Percentiles rank a stretch among this genome's conserved stretches.
These are phyloP conservation scores for Leucocoprinus leucothites DNA, from an alignment of 768 basidiomycete genomes.

Conservation along the genomic window DNA sequence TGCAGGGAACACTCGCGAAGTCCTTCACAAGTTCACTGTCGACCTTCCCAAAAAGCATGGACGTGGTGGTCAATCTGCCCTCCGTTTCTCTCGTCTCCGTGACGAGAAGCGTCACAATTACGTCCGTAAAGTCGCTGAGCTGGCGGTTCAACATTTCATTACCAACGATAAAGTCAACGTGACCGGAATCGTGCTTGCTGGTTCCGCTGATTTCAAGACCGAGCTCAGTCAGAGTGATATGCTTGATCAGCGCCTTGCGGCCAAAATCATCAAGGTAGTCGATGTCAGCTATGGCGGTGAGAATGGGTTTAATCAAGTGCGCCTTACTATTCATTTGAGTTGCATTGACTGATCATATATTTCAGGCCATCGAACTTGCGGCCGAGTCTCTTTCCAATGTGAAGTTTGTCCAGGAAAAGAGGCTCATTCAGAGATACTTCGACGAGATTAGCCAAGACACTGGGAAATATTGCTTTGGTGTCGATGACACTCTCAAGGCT, in stretches of 20 bases:
- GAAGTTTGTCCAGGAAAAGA: constrained; percentile 99
- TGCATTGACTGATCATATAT: too few relatives aligned
- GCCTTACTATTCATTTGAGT: too few relatives aligned
- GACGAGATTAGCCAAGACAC: constrained; percentile 99
- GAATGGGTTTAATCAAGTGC: constrained; percentile 98
- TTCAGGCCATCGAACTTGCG: constrained; percentile 94
- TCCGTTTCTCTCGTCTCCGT: constrained; percentile 98
- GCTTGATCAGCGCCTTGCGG: constrained; percentile 84
- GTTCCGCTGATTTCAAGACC: constrained; percentile 98
- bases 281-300: constrained; percentile 99
- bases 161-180: constrained; percentile 98
- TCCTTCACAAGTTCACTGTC: constrained; percentile 98
- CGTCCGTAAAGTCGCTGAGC: constrained; percentile 97
- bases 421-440: constrained; percentile 95
- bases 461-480: constrained; percentile 94
- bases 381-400: constrained; percentile 96
- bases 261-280: constrained; percentile 96
- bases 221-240: constrained; percentile 95
- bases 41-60: constrained; percentile 99
- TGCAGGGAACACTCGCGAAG: constrained; percentile 94
- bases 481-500: constrained; percentile 94
- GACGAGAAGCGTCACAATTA: constrained; percentile 99
- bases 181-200: constrained; percentile 91
- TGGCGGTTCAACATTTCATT: constrained; percentile 97
- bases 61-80: constrained; percentile 98